These are phyloP conservation scores for Yamadazyma pseudoaaseri DNA, from an alignment of 1,139 yeast genomes.

Conservation along the genomic window DNA sequence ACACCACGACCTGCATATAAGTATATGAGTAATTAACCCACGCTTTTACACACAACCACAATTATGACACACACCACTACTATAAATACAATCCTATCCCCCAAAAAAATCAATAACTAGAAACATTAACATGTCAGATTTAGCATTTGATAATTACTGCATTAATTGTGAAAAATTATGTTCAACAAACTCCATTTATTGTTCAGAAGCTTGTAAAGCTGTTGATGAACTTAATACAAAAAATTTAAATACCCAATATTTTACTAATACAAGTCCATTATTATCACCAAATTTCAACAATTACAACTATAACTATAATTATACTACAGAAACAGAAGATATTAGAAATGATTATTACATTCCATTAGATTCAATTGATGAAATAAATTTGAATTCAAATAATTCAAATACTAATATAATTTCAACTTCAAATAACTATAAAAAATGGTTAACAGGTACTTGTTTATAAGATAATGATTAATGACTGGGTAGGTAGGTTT, in stretches of 20 bases:
- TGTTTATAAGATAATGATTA: conserved; percentile 9
- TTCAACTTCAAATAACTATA: conserved; percentile 39
- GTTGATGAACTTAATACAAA: conserved; percentile 35
- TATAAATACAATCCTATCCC: conserved; percentile 4
- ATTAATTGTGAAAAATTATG: conserved; percentile 65
- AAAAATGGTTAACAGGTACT: conserved; percentile 41
- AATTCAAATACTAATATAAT: conserved; percentile 7
- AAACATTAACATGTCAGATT: conserved; percentile 13
- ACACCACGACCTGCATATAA: conserved; percentile 1
- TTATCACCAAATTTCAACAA: conserved; percentile 12
- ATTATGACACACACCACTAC: background rate
- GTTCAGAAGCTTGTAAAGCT: conserved; percentile 56
- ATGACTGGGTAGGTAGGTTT: conserved; percentile 6
- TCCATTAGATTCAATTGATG: conserved; percentile 14
- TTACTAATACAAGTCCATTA: conserved; percentile 9
- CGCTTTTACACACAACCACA: conserved; percentile 1
- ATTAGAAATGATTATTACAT: conserved; percentile 5
- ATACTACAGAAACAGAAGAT: conserved; percentile 4
- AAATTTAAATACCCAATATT: conserved; percentile 7
- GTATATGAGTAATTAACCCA: conserved; percentile 1
- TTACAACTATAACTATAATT: conserved; percentile 5
- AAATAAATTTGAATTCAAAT: conserved; percentile 12
- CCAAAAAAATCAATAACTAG: background rate
- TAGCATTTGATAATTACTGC: conserved; percentile 60
- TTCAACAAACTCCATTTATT: conserved; percentile 51